Percentiles rank a stretch among this genome's conserved stretches.
Conservation (phyloP, 208 protist species). For the Wallacemonas sp. region DNA sequence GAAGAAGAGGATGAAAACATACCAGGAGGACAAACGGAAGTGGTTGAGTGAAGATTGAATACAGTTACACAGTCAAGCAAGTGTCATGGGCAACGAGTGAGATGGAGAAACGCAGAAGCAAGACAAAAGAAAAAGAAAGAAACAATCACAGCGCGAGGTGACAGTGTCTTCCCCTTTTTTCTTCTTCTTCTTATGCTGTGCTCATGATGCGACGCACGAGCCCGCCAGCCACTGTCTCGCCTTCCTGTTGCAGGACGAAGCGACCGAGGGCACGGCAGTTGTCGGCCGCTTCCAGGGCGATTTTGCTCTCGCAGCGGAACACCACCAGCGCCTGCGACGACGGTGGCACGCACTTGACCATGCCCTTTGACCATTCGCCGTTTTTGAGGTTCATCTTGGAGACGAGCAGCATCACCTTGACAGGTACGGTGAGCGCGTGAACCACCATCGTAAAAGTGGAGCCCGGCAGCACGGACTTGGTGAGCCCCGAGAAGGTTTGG, state of each 20-base stretch:
- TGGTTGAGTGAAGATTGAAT: no score
- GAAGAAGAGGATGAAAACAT: no score
- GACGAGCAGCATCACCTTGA: constrained; percentile 68
- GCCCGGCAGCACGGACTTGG: constrained; percentile 70
- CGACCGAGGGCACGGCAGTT: constrained; percentile 74
- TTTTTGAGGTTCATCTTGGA: constrained; percentile 62
- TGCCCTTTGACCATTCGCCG: constrained; percentile 77
- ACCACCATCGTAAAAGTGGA: constrained; percentile 66
- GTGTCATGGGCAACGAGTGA: no score
- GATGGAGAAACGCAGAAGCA: constrained; percentile 13
- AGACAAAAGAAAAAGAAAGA: constrained; percentile 20
- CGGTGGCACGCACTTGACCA: constrained; percentile 86
- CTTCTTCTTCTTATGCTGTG: no score
- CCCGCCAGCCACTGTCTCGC: constrained; percentile 74
- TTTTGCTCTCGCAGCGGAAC: constrained; percentile 49
- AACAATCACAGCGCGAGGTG: neutral
- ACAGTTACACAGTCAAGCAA: no score
- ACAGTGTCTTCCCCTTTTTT: no score
- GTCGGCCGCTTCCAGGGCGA: constrained; percentile 69
- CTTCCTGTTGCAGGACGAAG: constrained; percentile 85
- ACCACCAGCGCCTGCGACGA: constrained; percentile 66
- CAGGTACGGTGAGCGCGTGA: constrained; percentile 66
- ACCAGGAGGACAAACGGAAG: no score
- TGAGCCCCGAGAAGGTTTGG: constrained; percentile 71
- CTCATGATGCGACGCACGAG: constrained; percentile 63